phyloP scores from a whole-genome alignment of 169 alveolate species.

The Babesia sp. region DNA sequence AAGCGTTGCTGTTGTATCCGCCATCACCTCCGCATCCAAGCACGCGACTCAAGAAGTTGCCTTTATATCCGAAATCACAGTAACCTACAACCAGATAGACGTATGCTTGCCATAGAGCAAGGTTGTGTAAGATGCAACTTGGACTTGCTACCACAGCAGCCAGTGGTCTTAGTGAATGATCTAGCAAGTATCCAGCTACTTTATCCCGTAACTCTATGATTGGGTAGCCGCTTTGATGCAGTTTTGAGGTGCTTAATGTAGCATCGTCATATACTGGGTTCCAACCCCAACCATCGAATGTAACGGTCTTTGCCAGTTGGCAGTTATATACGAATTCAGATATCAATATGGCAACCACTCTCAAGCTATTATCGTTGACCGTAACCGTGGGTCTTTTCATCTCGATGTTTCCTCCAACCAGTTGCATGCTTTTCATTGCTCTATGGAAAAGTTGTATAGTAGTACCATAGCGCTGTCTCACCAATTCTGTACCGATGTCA shows the following conservation, averaged over 20 bases:
- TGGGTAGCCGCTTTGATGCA: not conserved
- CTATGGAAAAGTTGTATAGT: not conserved
- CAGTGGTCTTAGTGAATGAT: not conserved
- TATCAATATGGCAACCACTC: conserved; percentile 18
- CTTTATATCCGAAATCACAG: conserved; percentile 12
- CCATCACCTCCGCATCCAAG: conserved; percentile 10
- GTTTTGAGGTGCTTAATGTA: not conserved
- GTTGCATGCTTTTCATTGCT: conserved; percentile 10
- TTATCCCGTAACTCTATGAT: not conserved
- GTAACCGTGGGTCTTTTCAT: conserved; percentile 15
- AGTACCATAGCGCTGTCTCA: not conserved
- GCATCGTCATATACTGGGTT: not conserved
- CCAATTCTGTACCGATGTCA: not conserved
- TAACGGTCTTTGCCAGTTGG: not conserved
- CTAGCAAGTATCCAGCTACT: conserved; percentile 4
- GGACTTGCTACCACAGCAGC: not conserved
- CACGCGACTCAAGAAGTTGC: not conserved
- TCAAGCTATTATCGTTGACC: conserved; percentile 14
- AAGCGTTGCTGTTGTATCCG: conserved; percentile 18
- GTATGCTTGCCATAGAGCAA: conserved; percentile 14
- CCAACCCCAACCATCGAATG: conserved; percentile 1
- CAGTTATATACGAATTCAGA: conserved; percentile 20
- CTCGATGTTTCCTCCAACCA: conserved; percentile 8
- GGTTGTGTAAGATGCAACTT: not conserved
- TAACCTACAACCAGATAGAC: not conserved